Conservation (phyloP, 2,329 filamentous ascomycete species). For the Neurospora sp. region DNA sequence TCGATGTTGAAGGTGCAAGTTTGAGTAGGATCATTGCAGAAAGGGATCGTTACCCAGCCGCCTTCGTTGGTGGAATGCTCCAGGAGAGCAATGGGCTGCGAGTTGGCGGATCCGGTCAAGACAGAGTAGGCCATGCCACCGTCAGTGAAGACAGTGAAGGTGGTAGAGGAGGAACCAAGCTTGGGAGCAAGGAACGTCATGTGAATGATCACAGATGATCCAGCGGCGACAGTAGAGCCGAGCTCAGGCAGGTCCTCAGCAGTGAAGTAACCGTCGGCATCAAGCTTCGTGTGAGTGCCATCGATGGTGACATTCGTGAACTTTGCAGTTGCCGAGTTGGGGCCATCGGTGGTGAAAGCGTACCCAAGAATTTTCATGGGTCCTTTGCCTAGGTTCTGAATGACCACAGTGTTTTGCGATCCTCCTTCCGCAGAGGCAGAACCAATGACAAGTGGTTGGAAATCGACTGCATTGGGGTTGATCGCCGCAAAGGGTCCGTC, state of each 20-base stretch:
- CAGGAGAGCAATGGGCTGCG: constrained; percentile 6
- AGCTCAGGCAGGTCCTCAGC: constrained; percentile 2
- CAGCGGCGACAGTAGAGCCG: constrained; percentile 1
- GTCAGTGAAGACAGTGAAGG: constrained; percentile 5
- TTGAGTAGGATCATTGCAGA: constrained; percentile 2
- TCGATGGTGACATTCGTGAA: constrained; percentile 3
- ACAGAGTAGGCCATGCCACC: constrained; percentile 6
- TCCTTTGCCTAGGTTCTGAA: constrained; percentile 4
- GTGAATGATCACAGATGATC: constrained; percentile 6
- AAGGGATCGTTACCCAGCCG: constrained; percentile 3
- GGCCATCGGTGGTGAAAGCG: constrained; percentile 13
- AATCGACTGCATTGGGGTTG: constrained; percentile 26
- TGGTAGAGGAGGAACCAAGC: constrained; percentile 3
- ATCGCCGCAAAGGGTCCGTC: constrained; percentile 25
- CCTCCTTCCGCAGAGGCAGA: constrained; percentile 16
- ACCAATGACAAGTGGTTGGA: constrained; percentile 29
- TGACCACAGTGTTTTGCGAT: constrained; percentile 5
- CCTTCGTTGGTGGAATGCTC: constrained; percentile 5
- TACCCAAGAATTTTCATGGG: constrained; percentile 6
- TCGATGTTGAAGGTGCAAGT: constrained; percentile 4
- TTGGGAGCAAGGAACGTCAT: constrained; percentile 4
- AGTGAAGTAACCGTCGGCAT: constrained; percentile 4
- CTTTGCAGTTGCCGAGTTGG: not conserved
- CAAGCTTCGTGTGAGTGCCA: not conserved
- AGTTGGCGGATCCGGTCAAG: constrained; percentile 6